A percentile compares a stretch with the other conserved stretches of the same genome.
Evolutionary conservation across 2,329 filamentous ascomycete genomes (phyloP).

Genomic region (Trichophyton benhamiae): DNA sequence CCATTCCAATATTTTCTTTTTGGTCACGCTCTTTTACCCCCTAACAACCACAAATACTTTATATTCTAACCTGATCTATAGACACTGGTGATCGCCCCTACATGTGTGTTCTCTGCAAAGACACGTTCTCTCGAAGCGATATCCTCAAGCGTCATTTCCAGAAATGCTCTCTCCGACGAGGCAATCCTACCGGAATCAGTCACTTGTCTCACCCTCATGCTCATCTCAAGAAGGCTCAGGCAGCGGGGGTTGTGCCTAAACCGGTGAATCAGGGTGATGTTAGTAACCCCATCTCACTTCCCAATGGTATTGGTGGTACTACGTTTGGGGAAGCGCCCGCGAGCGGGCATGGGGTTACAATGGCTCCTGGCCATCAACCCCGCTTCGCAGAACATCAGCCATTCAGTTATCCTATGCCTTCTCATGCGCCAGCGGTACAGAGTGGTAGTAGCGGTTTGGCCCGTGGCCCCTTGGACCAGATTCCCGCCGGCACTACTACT

Average conservation of each 20-base stretch:
- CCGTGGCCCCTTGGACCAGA: slow-evolving; percentile 25
- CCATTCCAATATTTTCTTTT: background rate
- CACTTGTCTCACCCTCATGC: slow-evolving; percentile 88
- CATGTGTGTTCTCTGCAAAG: slow-evolving; percentile 94
- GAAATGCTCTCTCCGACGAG: slow-evolving; percentile 92
- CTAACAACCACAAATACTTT: slow-evolving; percentile 3
- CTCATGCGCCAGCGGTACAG: slow-evolving; percentile 11
- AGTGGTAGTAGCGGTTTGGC: slow-evolving; percentile 28
- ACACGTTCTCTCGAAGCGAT: slow-evolving; percentile 95
- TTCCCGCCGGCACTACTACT: background rate
- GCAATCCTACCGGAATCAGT: slow-evolving; percentile 87
- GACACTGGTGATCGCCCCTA: slow-evolving; percentile 97
- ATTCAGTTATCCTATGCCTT: slow-evolving; percentile 32
- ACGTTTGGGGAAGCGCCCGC: slow-evolving; percentile 32
- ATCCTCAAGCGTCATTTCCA: slow-evolving; percentile 98
- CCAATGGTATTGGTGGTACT: slow-evolving; percentile 32
- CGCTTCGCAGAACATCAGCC: slow-evolving; percentile 32
- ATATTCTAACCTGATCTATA: slow-evolving; percentile 26
- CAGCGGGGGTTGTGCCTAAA: slow-evolving; percentile 32
- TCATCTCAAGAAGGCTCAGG: slow-evolving; percentile 63
- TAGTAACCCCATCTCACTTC: slow-evolving; percentile 32
- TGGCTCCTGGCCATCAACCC: slow-evolving; percentile 27
- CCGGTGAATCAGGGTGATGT: slow-evolving; percentile 33
- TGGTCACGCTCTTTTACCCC: background rate
- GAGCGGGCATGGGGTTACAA: slow-evolving; percentile 27